A percentile compares a stretch with the other conserved stretches of the same genome.
These are phyloP conservation scores for Penicillium olsonii DNA, from an alignment of 2,329 filamentous ascomycete species.

Conservation along the genomic window DNA sequence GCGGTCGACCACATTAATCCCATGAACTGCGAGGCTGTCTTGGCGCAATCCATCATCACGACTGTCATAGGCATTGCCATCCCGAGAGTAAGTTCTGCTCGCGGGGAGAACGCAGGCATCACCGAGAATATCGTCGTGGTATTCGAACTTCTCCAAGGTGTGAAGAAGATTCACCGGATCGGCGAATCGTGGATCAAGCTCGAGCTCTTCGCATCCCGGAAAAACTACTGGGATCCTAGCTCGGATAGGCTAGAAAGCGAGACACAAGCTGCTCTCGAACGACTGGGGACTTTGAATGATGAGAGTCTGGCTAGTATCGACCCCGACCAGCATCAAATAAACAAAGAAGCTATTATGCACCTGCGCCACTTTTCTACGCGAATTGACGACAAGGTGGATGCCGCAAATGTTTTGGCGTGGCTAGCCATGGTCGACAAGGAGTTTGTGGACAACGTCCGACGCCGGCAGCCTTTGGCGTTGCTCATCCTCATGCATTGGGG, in stretches of 20 bases:
- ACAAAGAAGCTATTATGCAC: conserved; percentile 31
- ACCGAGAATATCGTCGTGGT: conserved; percentile 39
- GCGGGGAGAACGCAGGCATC: conserved; percentile 33
- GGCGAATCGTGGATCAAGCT: conserved; percentile 48
- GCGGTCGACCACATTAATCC: conserved; percentile 38
- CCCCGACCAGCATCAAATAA: conserved; percentile 30
- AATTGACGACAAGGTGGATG: conserved; percentile 25
- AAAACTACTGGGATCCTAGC: conserved; percentile 48
- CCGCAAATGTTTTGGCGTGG: conserved; percentile 38
- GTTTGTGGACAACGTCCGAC: conserved; percentile 32
- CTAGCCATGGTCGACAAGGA: conserved; percentile 34
- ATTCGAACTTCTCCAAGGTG: conserved; percentile 39
- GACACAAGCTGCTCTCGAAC: conserved; percentile 29
- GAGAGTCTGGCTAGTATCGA: conserved; percentile 27
- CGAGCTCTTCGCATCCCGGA: conserved; percentile 52
- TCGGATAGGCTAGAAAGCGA: conserved; percentile 24
- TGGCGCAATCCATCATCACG: conserved; percentile 40
- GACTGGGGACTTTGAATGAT: conserved; percentile 31
- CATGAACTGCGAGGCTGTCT: conserved; percentile 40
- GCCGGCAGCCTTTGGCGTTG: conserved; percentile 33
- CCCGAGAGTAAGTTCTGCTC: conserved; percentile 33
- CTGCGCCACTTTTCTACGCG: conserved; percentile 32
- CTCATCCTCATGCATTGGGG: conserved; percentile 41
- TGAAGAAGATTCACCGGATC: conserved; percentile 36
- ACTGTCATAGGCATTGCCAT: conserved; percentile 39